Percentiles rank a stretch among this genome's conserved stretches.
Evolutionary conservation across 345 rosid genomes (phyloP).

Genomic region (Trapa incisa): DNA sequence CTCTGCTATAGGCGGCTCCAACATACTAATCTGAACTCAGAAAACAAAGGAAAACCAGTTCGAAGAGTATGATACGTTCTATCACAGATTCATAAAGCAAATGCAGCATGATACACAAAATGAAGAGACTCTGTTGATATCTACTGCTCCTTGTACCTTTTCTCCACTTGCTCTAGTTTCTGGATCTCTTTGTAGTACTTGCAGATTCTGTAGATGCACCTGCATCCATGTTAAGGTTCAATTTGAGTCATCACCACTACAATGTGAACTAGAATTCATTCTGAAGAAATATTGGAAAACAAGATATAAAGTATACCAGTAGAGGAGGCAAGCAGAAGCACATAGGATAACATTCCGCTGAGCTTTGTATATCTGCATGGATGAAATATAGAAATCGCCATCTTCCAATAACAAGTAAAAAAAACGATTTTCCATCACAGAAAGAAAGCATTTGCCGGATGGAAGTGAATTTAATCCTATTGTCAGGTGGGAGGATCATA

Average conservation of each 20-base stretch:
- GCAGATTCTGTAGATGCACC: conserved; percentile 71
- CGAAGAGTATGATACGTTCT: not conserved
- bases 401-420: not conserved
- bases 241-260: not conserved
- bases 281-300: not conserved
- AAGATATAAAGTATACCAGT: conserved; percentile 38
- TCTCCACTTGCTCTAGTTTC: conserved; percentile 4
- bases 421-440: not conserved
- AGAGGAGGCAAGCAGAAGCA: conserved; percentile 64
- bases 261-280: not conserved
- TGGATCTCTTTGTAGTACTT: conserved; percentile 6
- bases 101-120: not conserved
- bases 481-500: too few relatives aligned
- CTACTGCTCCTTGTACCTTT: conserved; percentile 4
- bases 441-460: not conserved
- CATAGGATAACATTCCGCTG: conserved; percentile 77
- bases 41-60: not conserved
- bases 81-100: not conserved
- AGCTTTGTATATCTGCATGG: conserved; percentile 67
- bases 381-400: not conserved
- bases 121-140: not conserved
- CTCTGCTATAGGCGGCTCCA: too few relatives aligned
- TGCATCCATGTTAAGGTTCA: conserved; percentile 13
- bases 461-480: not conserved
- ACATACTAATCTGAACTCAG: not conserved